Evolutionary conservation across 441 rosid species (phyloP).

Genomic region (Populus trichocarpa): DNA sequence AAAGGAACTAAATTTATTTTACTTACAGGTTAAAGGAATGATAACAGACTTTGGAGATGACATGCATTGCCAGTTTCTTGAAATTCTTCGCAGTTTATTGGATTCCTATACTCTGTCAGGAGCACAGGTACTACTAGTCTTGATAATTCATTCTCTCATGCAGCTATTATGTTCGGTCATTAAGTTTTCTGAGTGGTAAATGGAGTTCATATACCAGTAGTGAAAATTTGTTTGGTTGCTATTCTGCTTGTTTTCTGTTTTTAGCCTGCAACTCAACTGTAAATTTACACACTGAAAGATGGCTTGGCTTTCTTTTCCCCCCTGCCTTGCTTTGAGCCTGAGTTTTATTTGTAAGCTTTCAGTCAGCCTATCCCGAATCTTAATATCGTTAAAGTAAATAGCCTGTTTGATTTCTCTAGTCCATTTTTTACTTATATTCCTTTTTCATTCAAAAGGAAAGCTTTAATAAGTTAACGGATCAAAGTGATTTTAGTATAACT

Average conservation of each 20-base stretch:
- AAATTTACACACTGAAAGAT: not conserved
- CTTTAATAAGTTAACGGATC: not conserved
- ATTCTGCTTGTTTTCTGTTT: not conserved
- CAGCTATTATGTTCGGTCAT: constrained; percentile 13
- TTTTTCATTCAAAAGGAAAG: not conserved
- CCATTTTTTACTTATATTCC: not conserved
- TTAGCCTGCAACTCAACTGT: not conserved
- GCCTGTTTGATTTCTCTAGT: not conserved
- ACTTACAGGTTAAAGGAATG: constrained; percentile 89
- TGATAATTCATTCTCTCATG: constrained; percentile 18
- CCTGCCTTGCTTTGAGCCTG: constrained; percentile 1
- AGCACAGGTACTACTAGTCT: constrained; percentile 57
- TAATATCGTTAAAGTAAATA: no score
- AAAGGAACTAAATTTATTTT: not conserved
- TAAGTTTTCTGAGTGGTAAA: constrained; percentile 6
- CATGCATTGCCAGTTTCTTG: constrained; percentile 98
- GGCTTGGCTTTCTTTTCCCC: not conserved
- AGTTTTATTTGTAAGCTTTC: not conserved
- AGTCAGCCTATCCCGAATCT: not conserved
- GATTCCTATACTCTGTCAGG: constrained; percentile 85
- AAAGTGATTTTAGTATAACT: not conserved
- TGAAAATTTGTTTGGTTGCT: not conserved
- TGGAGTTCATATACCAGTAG: constrained; percentile 3
- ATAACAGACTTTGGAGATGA: constrained; percentile 91
- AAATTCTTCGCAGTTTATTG: constrained; percentile 94